A percentile compares a stretch with the other conserved stretches of the same genome.
Evolutionary conservation across 257 asterid genomes (phyloP).

Genomic region (Echites panduratus): DNA sequence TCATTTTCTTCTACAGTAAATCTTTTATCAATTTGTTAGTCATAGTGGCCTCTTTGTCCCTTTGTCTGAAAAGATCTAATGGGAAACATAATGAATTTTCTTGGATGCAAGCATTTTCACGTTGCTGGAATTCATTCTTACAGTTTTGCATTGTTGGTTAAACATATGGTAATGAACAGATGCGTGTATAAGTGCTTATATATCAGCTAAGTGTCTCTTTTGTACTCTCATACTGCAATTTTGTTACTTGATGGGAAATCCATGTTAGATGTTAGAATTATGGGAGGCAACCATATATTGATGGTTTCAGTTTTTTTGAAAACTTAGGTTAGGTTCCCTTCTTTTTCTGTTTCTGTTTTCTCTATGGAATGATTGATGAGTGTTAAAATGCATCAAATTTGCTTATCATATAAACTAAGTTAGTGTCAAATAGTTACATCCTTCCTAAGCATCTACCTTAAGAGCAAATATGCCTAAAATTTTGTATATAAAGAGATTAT

Average conservation of each 20-base stretch:
- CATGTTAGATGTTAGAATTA: neutral
- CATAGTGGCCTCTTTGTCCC: neutral
- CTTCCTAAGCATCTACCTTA: neutral
- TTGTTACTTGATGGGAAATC: neutral
- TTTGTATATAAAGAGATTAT: neutral
- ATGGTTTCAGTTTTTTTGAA: neutral
- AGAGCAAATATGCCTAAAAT: neutral
- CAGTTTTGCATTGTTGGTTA: neutral
- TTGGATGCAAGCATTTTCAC: neutral
- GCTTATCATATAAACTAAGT: neutral
- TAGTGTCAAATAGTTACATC: neutral
- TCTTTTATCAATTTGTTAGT: neutral
- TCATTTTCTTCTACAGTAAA: conserved; percentile 5
- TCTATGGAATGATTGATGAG: conserved; percentile 9
- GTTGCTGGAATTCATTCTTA: neutral
- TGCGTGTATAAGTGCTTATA: neutral
- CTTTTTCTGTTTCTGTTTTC: neutral
- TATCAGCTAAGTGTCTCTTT: neutral
- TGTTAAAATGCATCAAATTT: neutral
- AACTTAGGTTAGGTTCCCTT: neutral
- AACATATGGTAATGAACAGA: neutral
- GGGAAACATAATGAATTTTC: neutral
- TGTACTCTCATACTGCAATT: neutral
- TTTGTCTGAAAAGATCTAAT: neutral
- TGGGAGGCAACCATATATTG: neutral